These are phyloP conservation scores for Micractinium conductrix DNA, from an alignment of 139 green algal genomes.

Conservation along the genomic window DNA sequence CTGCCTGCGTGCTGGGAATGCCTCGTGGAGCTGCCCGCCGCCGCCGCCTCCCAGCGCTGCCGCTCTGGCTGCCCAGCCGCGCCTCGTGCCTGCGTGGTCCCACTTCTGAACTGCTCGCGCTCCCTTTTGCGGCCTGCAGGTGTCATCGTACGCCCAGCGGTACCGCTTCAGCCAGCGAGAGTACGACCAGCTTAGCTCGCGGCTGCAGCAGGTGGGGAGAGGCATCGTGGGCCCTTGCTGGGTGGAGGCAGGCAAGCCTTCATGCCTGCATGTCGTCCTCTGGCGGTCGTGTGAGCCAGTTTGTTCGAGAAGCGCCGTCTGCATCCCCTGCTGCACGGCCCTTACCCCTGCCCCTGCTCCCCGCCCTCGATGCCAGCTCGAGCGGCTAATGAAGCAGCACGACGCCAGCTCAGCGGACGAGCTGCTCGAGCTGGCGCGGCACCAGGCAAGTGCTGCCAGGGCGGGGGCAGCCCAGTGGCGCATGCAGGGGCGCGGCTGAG, in stretches of 20 bases:
- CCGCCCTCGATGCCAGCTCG: slow-evolving; percentile 19
- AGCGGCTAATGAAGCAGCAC: slow-evolving; percentile 57
- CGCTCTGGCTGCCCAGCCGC: not conserved
- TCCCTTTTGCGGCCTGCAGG: slow-evolving; percentile 21
- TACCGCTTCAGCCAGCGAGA: slow-evolving; percentile 59
- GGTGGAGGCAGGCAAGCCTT: not conserved
- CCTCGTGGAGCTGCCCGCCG: too few relatives aligned
- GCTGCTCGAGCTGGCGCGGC: slow-evolving; percentile 57
- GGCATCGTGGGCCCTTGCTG: not conserved
- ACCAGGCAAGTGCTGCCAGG: not conserved
- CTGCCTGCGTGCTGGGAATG: too few relatives aligned
- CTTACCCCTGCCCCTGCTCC: too few relatives aligned
- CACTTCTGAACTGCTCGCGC: not conserved
- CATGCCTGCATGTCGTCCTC: not conserved
- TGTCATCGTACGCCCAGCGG: slow-evolving; percentile 37
- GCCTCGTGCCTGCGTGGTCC: not conserved
- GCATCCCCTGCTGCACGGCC: too few relatives aligned
- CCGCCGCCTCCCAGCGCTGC: not conserved
- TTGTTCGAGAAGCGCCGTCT: too few relatives aligned
- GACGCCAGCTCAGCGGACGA: slow-evolving; percentile 48
- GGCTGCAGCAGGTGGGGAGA: slow-evolving; percentile 33
- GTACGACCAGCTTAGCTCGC: slow-evolving; percentile 46
- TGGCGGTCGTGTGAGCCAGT: too few relatives aligned
- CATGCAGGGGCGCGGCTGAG: not conserved
- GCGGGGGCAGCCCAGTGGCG: too few relatives aligned